Percentiles rank a stretch among this genome's conserved stretches.
phyloP scores from a whole-genome alignment of 257 asterid species.

The Solanum commersonii region DNA sequence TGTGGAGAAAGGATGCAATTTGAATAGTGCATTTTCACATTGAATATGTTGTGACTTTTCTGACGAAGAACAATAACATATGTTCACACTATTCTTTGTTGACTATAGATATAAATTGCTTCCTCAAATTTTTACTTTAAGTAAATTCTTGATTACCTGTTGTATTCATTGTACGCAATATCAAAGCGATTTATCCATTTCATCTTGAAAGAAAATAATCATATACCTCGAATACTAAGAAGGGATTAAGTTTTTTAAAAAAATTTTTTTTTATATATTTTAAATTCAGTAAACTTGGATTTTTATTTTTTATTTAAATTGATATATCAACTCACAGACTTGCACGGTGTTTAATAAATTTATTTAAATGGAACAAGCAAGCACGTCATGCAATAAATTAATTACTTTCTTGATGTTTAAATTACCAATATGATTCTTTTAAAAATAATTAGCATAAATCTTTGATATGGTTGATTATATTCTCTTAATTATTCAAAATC shows the following conservation, averaged over 20 bases:
- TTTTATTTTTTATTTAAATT: too few relatives aligned
- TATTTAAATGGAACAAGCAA: not conserved
- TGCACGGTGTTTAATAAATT: not conserved
- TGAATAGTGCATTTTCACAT: not conserved
- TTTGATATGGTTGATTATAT: not conserved
- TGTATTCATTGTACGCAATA: not conserved
- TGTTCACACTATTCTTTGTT: too few relatives aligned
- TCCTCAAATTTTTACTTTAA: too few relatives aligned
- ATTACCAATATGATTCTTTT: not conserved
- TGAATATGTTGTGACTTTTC: not conserved
- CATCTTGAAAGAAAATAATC: not conserved
- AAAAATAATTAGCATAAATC: not conserved
- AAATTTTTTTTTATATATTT: too few relatives aligned
- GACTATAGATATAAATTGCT: not conserved
- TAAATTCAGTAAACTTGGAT: not conserved
- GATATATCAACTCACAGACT: not conserved
- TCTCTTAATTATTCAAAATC: not conserved
- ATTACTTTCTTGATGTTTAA: not conserved
- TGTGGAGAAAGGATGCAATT: not conserved
- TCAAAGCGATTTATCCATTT: not conserved
- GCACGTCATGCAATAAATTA: not conserved
- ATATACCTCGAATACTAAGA: not conserved
- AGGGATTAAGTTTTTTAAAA: not conserved
- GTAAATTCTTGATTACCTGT: too few relatives aligned
- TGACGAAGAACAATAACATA: fast-evolving